Percentiles rank a stretch among this genome's conserved stretches.
phyloP scores from a whole-genome alignment of 2,329 filamentous ascomycete species.

The Cephalotrichum gorgonifer region DNA sequence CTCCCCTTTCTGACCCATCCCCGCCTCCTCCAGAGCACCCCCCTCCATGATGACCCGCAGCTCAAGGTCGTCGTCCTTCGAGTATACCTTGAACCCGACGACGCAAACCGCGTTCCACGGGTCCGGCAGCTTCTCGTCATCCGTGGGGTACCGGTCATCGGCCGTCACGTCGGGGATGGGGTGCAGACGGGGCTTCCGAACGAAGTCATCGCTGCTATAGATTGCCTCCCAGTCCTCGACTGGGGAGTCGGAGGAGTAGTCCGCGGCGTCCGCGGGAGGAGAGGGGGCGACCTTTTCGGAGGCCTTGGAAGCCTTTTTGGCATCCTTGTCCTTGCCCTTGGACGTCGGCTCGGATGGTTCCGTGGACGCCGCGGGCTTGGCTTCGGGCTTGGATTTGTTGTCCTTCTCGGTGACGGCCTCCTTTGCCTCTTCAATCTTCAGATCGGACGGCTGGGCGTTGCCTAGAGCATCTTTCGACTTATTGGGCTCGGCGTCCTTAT shows the following conservation, averaged over 20 bases:
- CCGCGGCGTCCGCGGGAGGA: constrained; percentile 28
- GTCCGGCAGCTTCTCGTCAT: constrained; percentile 45
- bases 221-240: constrained; percentile 49
- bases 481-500: constrained; percentile 8
- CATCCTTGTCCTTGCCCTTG: neutral
- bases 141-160: constrained; percentile 35
- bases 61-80: constrained; percentile 43
- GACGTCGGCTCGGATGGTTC: constrained; percentile 8
- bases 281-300: constrained; percentile 9
- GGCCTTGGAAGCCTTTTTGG: constrained; percentile 10
- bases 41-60: constrained; percentile 47
- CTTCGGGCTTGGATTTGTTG: constrained; percentile 7
- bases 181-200: constrained; percentile 34
- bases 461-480: constrained; percentile 7
- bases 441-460: constrained; percentile 8
- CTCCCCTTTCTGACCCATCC: constrained; percentile 46
- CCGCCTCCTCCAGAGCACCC: constrained; percentile 39
- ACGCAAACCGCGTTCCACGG: constrained; percentile 56
- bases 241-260: constrained; percentile 49
- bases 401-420: constrained; percentile 14
- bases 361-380: constrained; percentile 13
- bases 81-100: constrained; percentile 51
- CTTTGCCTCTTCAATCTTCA: constrained; percentile 3
- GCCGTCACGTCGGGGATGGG: constrained; percentile 21
- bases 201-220: constrained; percentile 48